Percentiles rank a stretch among this genome's conserved stretches.
Conservation (phyloP, 73 alveolate genomes). For the Effrenium voratum region DNA sequence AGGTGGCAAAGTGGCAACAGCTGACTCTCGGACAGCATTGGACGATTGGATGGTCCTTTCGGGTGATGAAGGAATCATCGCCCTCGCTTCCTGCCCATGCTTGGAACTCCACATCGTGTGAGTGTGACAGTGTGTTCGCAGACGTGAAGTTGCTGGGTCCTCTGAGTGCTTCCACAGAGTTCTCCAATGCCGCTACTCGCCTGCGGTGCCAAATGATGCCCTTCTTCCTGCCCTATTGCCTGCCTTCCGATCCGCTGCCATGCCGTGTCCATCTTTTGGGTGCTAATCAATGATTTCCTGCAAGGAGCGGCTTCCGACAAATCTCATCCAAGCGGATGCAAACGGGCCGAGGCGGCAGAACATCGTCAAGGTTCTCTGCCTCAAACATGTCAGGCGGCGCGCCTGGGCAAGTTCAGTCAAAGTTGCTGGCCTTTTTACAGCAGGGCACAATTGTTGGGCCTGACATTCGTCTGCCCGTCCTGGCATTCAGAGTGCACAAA, state of each 20-base stretch:
- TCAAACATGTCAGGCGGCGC: background rate
- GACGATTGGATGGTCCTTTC: background rate
- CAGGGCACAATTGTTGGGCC: too few relatives aligned
- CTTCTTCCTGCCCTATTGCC: background rate
- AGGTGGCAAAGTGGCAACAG: too few relatives aligned
- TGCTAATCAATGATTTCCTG: constrained; percentile 85
- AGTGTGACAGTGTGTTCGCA: too few relatives aligned
- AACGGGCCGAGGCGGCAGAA: constrained; percentile 7
- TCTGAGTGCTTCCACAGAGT: constrained; percentile 12
- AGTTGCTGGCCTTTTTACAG: too few relatives aligned
- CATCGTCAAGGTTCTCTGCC: constrained; percentile 47
- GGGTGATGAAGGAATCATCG: constrained; percentile 68
- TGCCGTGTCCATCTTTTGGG: constrained; percentile 80
- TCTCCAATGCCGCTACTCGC: constrained; percentile 10
- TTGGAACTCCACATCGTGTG: too few relatives aligned
- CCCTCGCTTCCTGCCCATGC: constrained; percentile 80
- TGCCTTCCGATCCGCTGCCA: constrained; percentile 47
- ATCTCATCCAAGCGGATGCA: background rate
- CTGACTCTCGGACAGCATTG: too few relatives aligned
- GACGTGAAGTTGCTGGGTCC: too few relatives aligned
- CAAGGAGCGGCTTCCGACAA: background rate
- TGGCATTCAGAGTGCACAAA: background rate
- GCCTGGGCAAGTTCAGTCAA: too few relatives aligned
- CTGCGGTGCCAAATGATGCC: background rate
- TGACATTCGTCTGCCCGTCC: constrained; percentile 64